Evolutionary conservation across 2,329 filamentous ascomycete species (phyloP).

Genomic region (Myriosclerotinia scirpicola): DNA sequence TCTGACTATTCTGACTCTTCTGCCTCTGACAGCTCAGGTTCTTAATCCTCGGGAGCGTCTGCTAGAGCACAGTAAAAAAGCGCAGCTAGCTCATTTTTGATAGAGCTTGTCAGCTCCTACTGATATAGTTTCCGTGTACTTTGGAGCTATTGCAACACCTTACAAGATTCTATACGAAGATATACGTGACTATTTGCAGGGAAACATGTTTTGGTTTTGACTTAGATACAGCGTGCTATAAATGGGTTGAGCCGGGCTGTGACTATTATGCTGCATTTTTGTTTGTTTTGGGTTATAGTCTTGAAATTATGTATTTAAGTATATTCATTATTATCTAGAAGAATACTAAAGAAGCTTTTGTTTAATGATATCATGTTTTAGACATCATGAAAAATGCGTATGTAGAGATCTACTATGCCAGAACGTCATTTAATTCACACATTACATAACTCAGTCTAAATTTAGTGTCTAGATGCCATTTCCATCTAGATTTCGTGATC

Average conservation of each 20-base stretch:
- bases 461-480: neutral
- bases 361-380: neutral
- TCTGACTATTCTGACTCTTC: too few species aligned
- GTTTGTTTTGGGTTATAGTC: neutral
- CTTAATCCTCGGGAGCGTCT: too few species aligned
- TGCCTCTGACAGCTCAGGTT: too few species aligned
- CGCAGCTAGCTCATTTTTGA: too few species aligned
- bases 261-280: neutral
- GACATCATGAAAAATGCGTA: neutral
- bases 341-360: neutral
- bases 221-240: too few species aligned
- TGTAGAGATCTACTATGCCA: neutral
- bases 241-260: neutral
- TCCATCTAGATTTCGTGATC: constrained; percentile 2
- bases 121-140: too few species aligned
- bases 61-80: too few species aligned
- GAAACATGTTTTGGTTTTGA: too few species aligned
- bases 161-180: too few species aligned
- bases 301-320: neutral
- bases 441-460: neutral
- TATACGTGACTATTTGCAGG: too few species aligned
- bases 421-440: neutral
- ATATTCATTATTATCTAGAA: neutral
- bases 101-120: too few species aligned
- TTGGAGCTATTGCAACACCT: too few species aligned